phyloP scores from a whole-genome alignment of 768 basidiomycete species.

The Boletus reticuloceps region DNA sequence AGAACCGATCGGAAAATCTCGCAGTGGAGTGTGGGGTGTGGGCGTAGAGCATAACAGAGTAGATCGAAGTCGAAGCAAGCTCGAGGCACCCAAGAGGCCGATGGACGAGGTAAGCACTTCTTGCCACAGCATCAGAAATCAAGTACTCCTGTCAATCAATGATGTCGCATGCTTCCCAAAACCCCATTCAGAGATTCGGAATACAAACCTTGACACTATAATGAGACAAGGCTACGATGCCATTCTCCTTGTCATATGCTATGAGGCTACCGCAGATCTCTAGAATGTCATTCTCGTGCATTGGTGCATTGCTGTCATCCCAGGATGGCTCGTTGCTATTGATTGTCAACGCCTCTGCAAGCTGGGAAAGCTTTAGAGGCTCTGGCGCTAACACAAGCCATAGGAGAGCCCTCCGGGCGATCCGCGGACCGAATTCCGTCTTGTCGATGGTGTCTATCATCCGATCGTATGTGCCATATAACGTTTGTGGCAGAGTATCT shows the following conservation, averaged over 20 bases:
- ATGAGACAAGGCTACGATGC: no score
- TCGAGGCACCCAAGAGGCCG: neutral
- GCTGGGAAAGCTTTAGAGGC: no score
- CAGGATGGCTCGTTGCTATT: no score
- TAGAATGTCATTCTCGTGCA: no score
- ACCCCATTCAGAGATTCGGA: neutral
- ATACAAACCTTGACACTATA: no score
- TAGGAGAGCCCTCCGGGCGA: no score
- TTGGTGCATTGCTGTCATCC: no score
- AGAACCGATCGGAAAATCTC: neutral
- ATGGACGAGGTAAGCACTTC: neutral
- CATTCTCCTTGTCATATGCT: no score
- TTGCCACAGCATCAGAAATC: neutral
- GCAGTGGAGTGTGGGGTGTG: neutral
- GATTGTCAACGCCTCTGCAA: no score
- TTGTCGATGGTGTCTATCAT: neutral
- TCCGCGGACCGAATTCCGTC: neutral
- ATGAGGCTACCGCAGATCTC: no score
- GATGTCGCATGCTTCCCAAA: neutral
- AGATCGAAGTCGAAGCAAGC: neutral
- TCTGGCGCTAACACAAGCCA: no score
- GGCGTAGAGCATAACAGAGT: neutral
- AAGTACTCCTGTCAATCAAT: neutral
- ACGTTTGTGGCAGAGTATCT: neutral
- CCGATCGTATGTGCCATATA: conserved; percentile 5